Conservation (phyloP, 495 filamentous ascomycete genomes). For the Aspergillus conjunctus region DNA sequence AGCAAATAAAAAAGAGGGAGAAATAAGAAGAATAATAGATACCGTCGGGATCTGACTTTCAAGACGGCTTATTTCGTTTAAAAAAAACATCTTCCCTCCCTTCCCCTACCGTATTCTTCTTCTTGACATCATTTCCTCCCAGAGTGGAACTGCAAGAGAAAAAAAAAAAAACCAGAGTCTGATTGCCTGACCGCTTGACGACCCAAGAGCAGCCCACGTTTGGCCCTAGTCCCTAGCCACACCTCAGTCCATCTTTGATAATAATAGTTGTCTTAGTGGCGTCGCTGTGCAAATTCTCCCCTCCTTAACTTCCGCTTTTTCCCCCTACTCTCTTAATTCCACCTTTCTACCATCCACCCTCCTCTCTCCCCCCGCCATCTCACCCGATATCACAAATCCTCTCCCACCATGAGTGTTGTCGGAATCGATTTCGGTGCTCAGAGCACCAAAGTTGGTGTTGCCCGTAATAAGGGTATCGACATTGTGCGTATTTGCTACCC, state of each 20-base stretch:
- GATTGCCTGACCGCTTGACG: constrained; percentile 23
- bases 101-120: background rate
- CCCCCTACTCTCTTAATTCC: constrained; percentile 20
- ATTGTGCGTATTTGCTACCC: constrained; percentile 72
- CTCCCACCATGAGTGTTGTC: constrained; percentile 68
- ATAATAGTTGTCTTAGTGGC: constrained; percentile 27
- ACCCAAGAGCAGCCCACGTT: constrained; percentile 25
- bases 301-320: constrained; percentile 22
- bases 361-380: constrained; percentile 23
- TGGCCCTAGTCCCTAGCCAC: constrained; percentile 23
- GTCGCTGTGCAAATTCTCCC: constrained; percentile 45
- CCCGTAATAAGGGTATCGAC: constrained; percentile 96
- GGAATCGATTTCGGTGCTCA: constrained; percentile 96
- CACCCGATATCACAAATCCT: constrained; percentile 24
- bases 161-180: constrained; percentile 8
- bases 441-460: constrained; percentile 96
- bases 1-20: background rate
- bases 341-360: constrained; percentile 32
- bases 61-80: background rate
- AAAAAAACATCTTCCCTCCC: background rate
- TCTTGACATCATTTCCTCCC: background rate
- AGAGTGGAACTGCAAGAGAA: background rate
- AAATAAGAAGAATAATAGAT: background rate
- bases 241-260: constrained; percentile 17
- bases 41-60: background rate